Conservation (phyloP, 2,329 filamentous ascomycete genomes). For the Cercospora sp. region DNA sequence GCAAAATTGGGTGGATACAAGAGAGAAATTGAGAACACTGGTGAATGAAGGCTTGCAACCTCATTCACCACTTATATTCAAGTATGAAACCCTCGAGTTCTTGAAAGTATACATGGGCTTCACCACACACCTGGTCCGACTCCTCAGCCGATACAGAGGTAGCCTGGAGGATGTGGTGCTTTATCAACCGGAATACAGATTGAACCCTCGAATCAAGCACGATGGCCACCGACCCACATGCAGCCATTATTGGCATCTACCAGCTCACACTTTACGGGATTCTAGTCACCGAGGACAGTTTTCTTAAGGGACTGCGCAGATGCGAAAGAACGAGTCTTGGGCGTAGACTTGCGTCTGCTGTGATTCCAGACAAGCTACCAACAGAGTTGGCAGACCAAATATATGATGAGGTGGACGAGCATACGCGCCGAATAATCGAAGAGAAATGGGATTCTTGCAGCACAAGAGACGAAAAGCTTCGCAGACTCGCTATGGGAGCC, state of each 20-base stretch:
- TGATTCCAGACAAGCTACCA: neutral
- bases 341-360: neutral
- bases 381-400: neutral
- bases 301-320: neutral
- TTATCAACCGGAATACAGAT: neutral
- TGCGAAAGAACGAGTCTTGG: neutral
- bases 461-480: neutral
- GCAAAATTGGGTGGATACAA: neutral
- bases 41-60: neutral
- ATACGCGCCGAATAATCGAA: neutral
- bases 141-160: neutral
- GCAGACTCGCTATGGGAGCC: neutral
- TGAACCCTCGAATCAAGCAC: neutral
- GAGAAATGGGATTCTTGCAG: neutral
- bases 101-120: neutral
- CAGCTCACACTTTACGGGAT: neutral
- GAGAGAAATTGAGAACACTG: neutral
- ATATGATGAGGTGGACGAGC: neutral
- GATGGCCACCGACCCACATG: neutral
- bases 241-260: neutral
- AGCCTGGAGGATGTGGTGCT: neutral
- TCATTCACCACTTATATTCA: neutral
- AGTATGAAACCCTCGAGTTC: neutral
- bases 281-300: neutral
- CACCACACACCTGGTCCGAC: neutral